Conservation (phyloP, 1,284 basidiomycete species). For the Cryptococcus jaspeensis region DNA sequence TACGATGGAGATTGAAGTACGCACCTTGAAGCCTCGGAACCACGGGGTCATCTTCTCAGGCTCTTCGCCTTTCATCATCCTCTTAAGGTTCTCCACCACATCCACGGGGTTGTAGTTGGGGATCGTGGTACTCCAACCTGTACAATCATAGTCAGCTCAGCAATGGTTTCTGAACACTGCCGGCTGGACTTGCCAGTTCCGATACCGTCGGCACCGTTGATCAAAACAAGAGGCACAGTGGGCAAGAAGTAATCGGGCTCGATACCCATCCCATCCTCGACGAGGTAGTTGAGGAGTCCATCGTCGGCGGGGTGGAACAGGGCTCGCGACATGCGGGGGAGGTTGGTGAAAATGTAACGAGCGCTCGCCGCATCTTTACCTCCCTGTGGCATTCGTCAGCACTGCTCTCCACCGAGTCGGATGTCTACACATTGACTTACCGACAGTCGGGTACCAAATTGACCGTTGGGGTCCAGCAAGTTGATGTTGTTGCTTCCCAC, state of each 20-base stretch:
- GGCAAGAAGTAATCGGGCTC: slow-evolving; percentile 98
- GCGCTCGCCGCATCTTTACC: slow-evolving; percentile 95
- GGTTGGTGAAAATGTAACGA: slow-evolving; percentile 93
- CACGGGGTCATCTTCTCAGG: slow-evolving; percentile 85
- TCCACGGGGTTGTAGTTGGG: slow-evolving; percentile 93
- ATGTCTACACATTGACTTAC: slow-evolving; percentile 29
- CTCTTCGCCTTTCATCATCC: slow-evolving; percentile 85
- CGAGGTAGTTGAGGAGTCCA: slow-evolving; percentile 74
- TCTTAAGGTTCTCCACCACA: slow-evolving; percentile 81
- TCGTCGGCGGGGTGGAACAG: slow-evolving; percentile 87
- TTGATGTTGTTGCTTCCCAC: slow-evolving; percentile 97
- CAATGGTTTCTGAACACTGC: not conserved
- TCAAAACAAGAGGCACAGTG: slow-evolving; percentile 78
- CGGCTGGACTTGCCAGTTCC: slow-evolving; percentile 69
- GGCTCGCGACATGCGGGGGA: slow-evolving; percentile 72
- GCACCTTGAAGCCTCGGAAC: slow-evolving; percentile 83
- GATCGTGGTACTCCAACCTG: slow-evolving; percentile 92
- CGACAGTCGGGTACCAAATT: slow-evolving; percentile 83
- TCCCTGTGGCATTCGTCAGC: slow-evolving; percentile 56
- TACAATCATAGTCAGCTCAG: slow-evolving; percentile 5
- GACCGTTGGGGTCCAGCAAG: slow-evolving; percentile 83
- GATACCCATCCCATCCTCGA: slow-evolving; percentile 83
- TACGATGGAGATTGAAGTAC: slow-evolving; percentile 11
- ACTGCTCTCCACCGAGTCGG: not conserved
- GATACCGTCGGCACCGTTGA: slow-evolving; percentile 97